Base-by-base conservation (phyloP, 1,284 basidiomycete species). In the Waitea zeae region DNA sequence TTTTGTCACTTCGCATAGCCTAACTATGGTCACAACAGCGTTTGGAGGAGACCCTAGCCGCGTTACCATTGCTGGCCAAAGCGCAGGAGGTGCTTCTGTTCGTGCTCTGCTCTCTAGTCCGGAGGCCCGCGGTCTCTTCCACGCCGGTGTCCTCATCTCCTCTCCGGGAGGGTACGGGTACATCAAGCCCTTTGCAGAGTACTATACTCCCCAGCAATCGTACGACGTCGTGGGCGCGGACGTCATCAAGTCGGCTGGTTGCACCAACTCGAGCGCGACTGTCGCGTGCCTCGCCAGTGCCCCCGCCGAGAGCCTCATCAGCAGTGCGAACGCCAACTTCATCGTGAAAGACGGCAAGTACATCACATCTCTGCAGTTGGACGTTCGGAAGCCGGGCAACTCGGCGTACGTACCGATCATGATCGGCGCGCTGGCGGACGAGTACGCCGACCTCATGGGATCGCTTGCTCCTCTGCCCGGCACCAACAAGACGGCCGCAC, bases 261-360 rank as follows among this genome's bases (percentile, higher is more conserved):
- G 58, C 39, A 49, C 45, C 17, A 41, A 43, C 3, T 39, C 38
- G 12, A 26, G 12, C n/a, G n/a, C 40, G 4, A 39, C 43, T 11
- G 34, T n/a, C n/a, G n/a, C n/a, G n/a, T n/a, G n/a, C n/a, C n/a
- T n/a, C n/a, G n/a, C n/a, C n/a, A n/a, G n/a, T n/a, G n/a, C n/a
- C n/a, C n/a, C n/a, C n/a, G n/a, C n/a, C n/a, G n/a, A n/a, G n/a
- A n/a, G n/a, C n/a, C n/a, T n/a, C n/a, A n/a, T n/a, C n/a, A n/a
- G n/a, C n/a, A n/a, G n/a, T n/a, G n/a, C n/a, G n/a, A n/a, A n/a
- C n/a, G n/a, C n/a, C n/a, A n/a, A n/a, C n/a, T n/a, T n/a, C n/a
- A 43, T 61, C 17, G 62, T 66, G 2, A 56, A 61, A 4, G 64
- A 67, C 38, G 64, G 64, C 3, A 59, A 54, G 6, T 58, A 52